These are phyloP conservation scores for Phytophthora aleatoria DNA, from an alignment of 352 stramenopile species.

Conservation along the genomic window DNA sequence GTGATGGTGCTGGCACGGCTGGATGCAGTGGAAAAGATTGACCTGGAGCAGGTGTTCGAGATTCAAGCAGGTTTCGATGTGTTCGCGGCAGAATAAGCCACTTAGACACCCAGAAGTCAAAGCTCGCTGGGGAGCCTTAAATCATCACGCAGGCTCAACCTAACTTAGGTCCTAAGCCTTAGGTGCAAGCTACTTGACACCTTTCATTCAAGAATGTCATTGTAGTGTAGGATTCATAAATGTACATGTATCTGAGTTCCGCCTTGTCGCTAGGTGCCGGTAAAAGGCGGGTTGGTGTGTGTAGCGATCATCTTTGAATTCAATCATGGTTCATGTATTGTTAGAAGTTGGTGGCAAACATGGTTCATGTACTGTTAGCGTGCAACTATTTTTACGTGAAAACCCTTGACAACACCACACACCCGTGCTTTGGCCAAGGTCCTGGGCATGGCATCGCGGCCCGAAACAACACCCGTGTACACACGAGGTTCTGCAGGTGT, in stretches of 20 bases:
- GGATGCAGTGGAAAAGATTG: constrained; percentile 49
- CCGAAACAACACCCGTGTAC: constrained; percentile 20
- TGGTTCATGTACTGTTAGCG: no score
- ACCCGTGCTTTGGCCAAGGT: background rate
- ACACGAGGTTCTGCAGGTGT: constrained; percentile 3
- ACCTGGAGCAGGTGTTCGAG: constrained; percentile 51
- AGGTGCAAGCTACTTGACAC: background rate
- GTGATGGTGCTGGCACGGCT: constrained; percentile 47
- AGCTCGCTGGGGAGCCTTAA: background rate
- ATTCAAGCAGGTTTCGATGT: constrained; percentile 14
- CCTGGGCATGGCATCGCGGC: constrained; percentile 11
- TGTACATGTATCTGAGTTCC: no score
- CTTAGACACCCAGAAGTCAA: constrained; percentile 1
- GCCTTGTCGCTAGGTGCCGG: no score
- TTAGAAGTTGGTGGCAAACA: no score
- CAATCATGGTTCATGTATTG: no score
- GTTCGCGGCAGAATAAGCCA: constrained; percentile 1
- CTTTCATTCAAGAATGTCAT: no score
- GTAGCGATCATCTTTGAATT: no score
- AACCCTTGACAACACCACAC: background rate
- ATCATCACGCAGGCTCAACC: background rate
- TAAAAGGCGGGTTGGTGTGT: no score
- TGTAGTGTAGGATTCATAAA: no score
- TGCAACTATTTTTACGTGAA: constrained; percentile 6
- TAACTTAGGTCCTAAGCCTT: background rate